Base-by-base conservation (phyloP, 2,329 filamentous ascomycete genomes). In the Trichoderma gracile region DNA sequence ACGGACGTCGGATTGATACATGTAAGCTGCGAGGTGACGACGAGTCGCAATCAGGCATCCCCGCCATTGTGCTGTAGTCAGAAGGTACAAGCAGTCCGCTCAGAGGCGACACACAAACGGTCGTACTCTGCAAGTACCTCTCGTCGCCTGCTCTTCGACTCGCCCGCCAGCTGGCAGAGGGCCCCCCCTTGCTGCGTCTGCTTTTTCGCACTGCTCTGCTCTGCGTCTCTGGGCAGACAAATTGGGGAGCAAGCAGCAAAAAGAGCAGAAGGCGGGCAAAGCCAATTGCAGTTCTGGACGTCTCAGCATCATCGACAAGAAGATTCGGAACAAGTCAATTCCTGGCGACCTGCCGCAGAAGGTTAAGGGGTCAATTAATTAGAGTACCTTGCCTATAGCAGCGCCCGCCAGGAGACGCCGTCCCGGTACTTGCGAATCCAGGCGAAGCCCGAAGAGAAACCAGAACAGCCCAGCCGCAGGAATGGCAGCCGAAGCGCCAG, bases 401-500 rank as follows among this genome's bases (percentile, higher is more conserved):
- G 53, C 61, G 53, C 61, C 33, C 61, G 30, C 45, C 45, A 33
- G 23, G 5, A 38, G 30, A 38, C 49, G 61, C 61, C 45, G 61
- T 38, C n/a, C 23, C n/a, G 61, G 61, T 64, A 64, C 61, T 46
- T 57, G 27, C 40, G 23, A 25, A 63, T 45, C 49, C 23, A 47
- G 46, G 50, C 50, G 49, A 60, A 49, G 33, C 45, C 56, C 15
- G 49, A n/a, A 30, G 47, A 40, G 43, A 45, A 38, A 38, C 33
- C 33, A 10, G 33, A 14, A 12, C 30, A 7, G 30, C 30, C 7
- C 33, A 38, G 33, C 33, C 57, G 46, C 57, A 52, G 46, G 50
- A 56, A 63, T 63, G 60, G 60, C 60, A 47, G 60, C 42, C 47
- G 52, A 53, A 47, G 49, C 42, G 42, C 60, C 50, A 30, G 60